Evolutionary conservation across 2,329 filamentous ascomycete genomes (phyloP), one percentile per base, ranked within the genome.

Genomic region (Escovopsis sp.): DNA sequence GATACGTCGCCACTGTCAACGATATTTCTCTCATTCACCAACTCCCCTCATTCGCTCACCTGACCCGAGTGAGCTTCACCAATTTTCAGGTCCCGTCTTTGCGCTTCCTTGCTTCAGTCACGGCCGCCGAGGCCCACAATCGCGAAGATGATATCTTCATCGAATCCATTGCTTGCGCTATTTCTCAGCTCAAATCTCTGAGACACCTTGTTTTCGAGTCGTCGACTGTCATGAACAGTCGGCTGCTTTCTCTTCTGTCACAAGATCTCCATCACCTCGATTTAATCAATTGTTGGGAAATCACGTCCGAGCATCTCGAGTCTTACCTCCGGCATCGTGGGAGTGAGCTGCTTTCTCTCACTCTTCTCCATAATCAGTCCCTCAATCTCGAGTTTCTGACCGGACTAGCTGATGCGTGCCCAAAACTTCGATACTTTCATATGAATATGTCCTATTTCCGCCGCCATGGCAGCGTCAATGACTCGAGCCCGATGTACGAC

Each of bases 381-480:
- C 67, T 95, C 34, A 82, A 79, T 52, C 63, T 95, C 35, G 75
- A 72, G 0, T 95, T 94, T 53, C 67, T 91, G 6, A 72, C 77
- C 0, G 60, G 70, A 26, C 62, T 96, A 38, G 77, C 73, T 15
- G 58, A 64, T 4, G 70, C 73, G 2, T 94, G 87, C 54, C 85
- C 85, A 0, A 68, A 70, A 4, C 68, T 96, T 6, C 68, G 80
- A 52, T 70, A 74, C 23, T 66, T 96, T 34, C 74, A 72, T 39
- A 80, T 94, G 70, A 85, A 94, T 51, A 65, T 93, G 41, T 80
- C 77, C 12, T 91, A 87, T 54, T 88, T 78, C 60, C 82, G 80
- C 48, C 73, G 78, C 35, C 76, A 85, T 45, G 67, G 72, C 41
- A 74, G 72, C 39, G 76, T 79, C 49, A 75, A 76, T 39, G 83